phyloP scores from a whole-genome alignment of 441 rosid species.

The Croton laevigatus region DNA sequence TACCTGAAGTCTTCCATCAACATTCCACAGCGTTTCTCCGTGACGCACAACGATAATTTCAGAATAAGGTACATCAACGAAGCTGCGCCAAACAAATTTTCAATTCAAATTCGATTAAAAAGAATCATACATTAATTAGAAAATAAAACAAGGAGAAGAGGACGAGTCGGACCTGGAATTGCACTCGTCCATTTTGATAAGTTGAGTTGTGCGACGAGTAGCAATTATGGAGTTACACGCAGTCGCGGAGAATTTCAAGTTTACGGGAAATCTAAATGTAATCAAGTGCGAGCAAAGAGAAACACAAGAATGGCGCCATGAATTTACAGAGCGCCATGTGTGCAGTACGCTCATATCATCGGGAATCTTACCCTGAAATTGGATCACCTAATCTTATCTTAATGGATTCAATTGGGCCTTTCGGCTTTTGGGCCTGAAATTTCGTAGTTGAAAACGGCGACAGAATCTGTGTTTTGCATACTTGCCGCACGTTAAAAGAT shows the following conservation, averaged over 20 bases:
- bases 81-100: conserved; percentile 23
- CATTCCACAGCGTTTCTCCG: conserved; percentile 69
- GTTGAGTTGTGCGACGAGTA: conserved; percentile 23
- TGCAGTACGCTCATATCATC: background rate
- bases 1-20: conserved; percentile 58
- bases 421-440: too few species aligned
- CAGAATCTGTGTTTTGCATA: background rate
- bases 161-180: background rate
- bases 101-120: background rate
- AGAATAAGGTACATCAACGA: conserved; percentile 27
- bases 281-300: background rate
- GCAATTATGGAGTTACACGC: background rate
- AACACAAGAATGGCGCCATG: background rate
- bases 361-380: background rate
- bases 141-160: background rate
- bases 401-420: too few species aligned
- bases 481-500: background rate
- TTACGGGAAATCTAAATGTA: background rate
- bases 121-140: background rate
- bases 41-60: conserved; percentile 58
- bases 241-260: background rate
- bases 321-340: background rate
- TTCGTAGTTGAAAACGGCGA: too few species aligned
- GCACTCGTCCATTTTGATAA: conserved; percentile 24
- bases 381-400: too few species aligned